Conservation (phyloP, 202 grass and related monocot species). For the Carex sylvatica region DNA sequence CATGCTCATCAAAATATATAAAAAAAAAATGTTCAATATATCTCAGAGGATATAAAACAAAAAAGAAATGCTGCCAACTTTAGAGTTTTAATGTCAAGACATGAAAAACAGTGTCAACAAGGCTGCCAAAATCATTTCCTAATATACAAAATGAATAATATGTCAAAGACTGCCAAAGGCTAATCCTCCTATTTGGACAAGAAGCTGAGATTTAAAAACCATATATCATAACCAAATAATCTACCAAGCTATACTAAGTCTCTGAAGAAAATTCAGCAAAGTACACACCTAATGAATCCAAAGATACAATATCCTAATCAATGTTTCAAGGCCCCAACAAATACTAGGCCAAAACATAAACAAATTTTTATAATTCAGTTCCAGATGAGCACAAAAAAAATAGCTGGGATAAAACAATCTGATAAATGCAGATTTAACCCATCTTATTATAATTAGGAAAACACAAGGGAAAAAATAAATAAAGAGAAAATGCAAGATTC, state of each 20-base stretch:
- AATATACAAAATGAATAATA: neutral
- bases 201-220: neutral
- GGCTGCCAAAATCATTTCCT: neutral
- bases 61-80: neutral
- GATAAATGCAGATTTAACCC: conserved; percentile 30
- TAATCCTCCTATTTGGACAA: neutral
- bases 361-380: conserved; percentile 20
- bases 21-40: neutral
- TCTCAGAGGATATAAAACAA: neutral
- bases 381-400: conserved; percentile 6
- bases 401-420: conserved; percentile 13
- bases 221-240: neutral
- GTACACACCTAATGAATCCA: neutral
- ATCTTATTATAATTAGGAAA: conserved; percentile 32
- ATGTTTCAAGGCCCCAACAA: neutral
- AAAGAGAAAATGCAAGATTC: conserved; percentile 1
- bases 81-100: neutral
- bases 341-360: conserved; percentile 1
- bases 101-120: neutral
- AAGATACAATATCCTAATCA: conserved; percentile 1
- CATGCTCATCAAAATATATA: neutral
- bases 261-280: neutral
- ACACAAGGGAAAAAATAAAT: neutral
- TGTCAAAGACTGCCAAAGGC: neutral
- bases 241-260: conserved; percentile 11